Evolutionary conservation across 257 asterid species (phyloP).

Genomic region (Solanum corneliomulleri): DNA sequence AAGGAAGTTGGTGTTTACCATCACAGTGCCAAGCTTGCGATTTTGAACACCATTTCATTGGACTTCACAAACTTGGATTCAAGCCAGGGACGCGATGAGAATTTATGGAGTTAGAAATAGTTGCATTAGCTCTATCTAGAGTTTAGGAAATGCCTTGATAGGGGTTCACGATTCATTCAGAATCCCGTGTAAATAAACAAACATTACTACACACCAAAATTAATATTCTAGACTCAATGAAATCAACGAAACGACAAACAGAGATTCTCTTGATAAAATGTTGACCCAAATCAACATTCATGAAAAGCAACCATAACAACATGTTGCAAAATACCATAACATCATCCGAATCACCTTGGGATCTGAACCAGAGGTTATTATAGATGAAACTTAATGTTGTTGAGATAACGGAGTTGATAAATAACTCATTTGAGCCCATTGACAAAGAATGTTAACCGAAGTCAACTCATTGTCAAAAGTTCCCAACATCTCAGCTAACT

Average conservation of each 20-base stretch:
- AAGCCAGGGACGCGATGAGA: rapidly evolving
- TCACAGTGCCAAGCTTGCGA: neutral
- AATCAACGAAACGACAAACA: no score
- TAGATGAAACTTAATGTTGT: neutral
- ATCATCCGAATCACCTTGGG: neutral
- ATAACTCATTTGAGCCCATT: neutral
- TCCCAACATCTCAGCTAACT: neutral
- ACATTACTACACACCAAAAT: neutral
- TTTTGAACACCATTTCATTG: neutral
- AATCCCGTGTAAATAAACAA: no score
- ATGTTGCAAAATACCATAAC: no score
- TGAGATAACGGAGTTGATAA: rapidly evolving
- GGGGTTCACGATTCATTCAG: no score
- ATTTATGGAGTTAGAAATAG: neutral
- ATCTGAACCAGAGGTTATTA: neutral
- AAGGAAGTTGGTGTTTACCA: neutral
- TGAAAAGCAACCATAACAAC: neutral
- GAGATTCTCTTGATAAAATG: neutral
- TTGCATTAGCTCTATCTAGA: neutral
- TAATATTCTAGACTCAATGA: neutral
- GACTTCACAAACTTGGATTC: neutral
- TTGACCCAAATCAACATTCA: neutral
- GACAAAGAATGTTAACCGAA: neutral
- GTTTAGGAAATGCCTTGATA: no score
- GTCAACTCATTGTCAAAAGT: neutral